These are phyloP conservation scores for Candida caryicola DNA, from an alignment of 805 yeast species.

Conservation along the genomic window DNA sequence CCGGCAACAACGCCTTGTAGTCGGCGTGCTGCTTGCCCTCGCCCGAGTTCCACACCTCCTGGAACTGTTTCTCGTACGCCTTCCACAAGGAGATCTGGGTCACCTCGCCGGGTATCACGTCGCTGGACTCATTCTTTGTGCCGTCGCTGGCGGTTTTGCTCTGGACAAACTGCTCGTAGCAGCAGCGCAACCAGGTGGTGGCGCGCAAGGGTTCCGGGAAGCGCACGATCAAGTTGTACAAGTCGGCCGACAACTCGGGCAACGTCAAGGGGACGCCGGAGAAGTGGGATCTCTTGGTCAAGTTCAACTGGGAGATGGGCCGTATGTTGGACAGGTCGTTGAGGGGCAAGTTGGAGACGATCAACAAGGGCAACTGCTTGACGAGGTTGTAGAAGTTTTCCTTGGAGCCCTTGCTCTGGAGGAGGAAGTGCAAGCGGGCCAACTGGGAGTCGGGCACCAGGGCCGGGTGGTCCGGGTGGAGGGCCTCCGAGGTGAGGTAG, in stretches of 20 bases:
- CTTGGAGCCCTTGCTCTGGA: slow-evolving; percentile 46
- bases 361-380: slow-evolving; percentile 60
- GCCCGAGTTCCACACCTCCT: slow-evolving; percentile 52
- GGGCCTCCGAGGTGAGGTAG: slow-evolving; percentile 62
- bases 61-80: slow-evolving; percentile 85
- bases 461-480: slow-evolving; percentile 27
- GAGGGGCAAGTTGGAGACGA: slow-evolving; percentile 33
- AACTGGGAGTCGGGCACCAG: slow-evolving; percentile 32
- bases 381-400: slow-evolving; percentile 51
- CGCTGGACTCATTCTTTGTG: slow-evolving; percentile 13
- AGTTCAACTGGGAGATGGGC: slow-evolving; percentile 23
- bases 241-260: slow-evolving; percentile 54
- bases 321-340: slow-evolving; percentile 29
- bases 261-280: slow-evolving; percentile 58
- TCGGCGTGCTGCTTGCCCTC: slow-evolving; percentile 30
- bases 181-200: slow-evolving; percentile 89
- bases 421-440: slow-evolving; percentile 46
- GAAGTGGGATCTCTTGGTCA: slow-evolving; percentile 50
- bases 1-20: slow-evolving; percentile 62
- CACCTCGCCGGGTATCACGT: slow-evolving; percentile 61
- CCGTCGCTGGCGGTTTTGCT: slow-evolving; percentile 5
- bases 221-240: slow-evolving; percentile 58
- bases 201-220: slow-evolving; percentile 88
- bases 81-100: slow-evolving; percentile 96
- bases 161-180: slow-evolving; percentile 67